phyloP scores from a whole-genome alignment of 768 basidiomycete genomes.

The Agaricus blazei region DNA sequence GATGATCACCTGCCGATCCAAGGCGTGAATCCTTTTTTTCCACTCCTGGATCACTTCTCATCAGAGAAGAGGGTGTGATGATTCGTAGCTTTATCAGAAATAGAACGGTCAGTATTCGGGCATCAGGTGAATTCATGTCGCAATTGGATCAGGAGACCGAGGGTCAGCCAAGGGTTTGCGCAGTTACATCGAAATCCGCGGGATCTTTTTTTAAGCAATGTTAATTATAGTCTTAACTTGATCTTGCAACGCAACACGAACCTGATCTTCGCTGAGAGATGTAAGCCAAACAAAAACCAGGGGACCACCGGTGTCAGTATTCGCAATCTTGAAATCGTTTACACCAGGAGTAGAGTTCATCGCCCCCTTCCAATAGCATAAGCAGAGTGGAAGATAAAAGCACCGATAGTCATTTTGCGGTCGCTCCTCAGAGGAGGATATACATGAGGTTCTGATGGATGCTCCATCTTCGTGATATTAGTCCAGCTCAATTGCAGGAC shows the following conservation, averaged over 20 bases:
- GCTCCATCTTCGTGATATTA: too few species aligned
- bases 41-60: slow-evolving; percentile 16
- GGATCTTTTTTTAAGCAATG: slow-evolving; percentile 13
- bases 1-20: not conserved
- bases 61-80: slow-evolving; percentile 17
- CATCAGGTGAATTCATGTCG: slow-evolving; percentile 11
- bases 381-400: slow-evolving; percentile 47
- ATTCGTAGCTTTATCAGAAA: not conserved
- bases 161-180: slow-evolving; percentile 30
- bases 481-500: too few species aligned
- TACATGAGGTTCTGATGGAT: too few species aligned
- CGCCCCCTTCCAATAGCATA: slow-evolving; percentile 50
- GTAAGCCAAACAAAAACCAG: slow-evolving; percentile 3
- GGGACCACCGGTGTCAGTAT: slow-evolving; percentile 23
- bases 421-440: slow-evolving; percentile 39
- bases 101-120: too few species aligned
- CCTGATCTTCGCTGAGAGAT: slow-evolving; percentile 13
- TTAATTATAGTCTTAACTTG: too few species aligned
- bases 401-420: slow-evolving; percentile 50
- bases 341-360: slow-evolving; percentile 35
- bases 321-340: slow-evolving; percentile 29
- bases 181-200: slow-evolving; percentile 18
- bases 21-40: slow-evolving; percentile 5
- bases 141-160: slow-evolving; percentile 38
- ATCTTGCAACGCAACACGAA: too few species aligned